Conservation (phyloP, 352 stramenopile species). For the Thalassiosira pacifica region DNA sequence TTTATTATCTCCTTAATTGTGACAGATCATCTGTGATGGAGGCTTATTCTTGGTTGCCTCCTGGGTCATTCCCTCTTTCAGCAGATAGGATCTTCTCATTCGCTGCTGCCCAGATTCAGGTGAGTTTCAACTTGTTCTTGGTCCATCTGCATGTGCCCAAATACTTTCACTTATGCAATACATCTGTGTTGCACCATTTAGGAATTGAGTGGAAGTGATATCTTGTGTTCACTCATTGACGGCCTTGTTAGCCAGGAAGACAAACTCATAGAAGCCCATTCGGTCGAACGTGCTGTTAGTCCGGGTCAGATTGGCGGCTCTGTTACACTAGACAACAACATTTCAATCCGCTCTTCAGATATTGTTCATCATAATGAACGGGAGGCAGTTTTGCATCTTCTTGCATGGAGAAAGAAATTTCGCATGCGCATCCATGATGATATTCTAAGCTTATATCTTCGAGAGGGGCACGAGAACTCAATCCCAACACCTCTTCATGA, state of each 20-base stretch:
- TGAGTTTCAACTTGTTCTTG: slow-evolving; percentile 13
- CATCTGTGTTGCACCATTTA: slow-evolving; percentile 29
- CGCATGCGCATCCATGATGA: slow-evolving; percentile 28
- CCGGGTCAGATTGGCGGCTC: slow-evolving; percentile 74
- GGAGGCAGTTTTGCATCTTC: slow-evolving; percentile 80
- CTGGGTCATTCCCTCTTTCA: slow-evolving; percentile 85
- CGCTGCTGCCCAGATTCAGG: slow-evolving; percentile 80
- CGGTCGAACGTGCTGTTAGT: slow-evolving; percentile 63
- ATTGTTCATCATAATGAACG: slow-evolving; percentile 74
- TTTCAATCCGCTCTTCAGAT: slow-evolving; percentile 75
- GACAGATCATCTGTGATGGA: slow-evolving; percentile 82
- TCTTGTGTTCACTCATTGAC: slow-evolving; percentile 82
- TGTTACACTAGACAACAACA: slow-evolving; percentile 75
- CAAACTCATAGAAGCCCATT: slow-evolving; percentile 80
- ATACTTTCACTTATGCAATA: not conserved
- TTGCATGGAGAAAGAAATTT: slow-evolving; percentile 63
- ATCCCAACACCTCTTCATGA: slow-evolving; percentile 82
- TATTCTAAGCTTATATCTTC: slow-evolving; percentile 73
- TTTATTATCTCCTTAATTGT: too few species aligned
- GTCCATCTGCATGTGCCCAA: slow-evolving; percentile 7
- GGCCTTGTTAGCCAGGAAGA: slow-evolving; percentile 81
- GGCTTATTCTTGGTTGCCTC: slow-evolving; percentile 86
- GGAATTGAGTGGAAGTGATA: slow-evolving; percentile 66
- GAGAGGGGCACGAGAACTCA: slow-evolving; percentile 59
- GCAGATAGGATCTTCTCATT: slow-evolving; percentile 87